Percentiles rank a stretch among this genome's conserved stretches.
phyloP scores from a whole-genome alignment of 257 asterid species.

The Nicotiana paniculata region DNA sequence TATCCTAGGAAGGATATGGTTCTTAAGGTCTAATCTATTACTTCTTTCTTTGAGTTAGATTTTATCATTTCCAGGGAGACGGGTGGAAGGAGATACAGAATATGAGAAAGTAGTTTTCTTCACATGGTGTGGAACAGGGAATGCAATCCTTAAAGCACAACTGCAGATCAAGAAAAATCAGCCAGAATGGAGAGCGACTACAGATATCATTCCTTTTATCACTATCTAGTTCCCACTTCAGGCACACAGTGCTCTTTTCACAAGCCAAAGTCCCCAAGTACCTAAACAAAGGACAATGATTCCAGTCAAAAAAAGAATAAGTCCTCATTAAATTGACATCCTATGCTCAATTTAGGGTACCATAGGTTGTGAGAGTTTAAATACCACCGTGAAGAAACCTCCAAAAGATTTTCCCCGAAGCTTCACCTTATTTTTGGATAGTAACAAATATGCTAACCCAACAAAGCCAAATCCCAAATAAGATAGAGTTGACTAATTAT shows the following conservation, averaged over 20 bases:
- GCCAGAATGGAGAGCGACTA: no score
- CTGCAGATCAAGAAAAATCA: no score
- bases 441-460: background rate
- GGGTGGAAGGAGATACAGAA: background rate
- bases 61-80: background rate
- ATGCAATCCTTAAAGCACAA: background rate
- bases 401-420: background rate
- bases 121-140: background rate
- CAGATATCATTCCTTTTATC: no score
- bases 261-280: no score
- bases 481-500: background rate
- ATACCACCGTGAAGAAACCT: background rate
- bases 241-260: no score
- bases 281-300: no score
- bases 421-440: background rate
- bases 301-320: no score
- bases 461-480: background rate
- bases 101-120: background rate
- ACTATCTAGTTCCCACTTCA: no score
- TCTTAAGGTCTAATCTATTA: background rate
- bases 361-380: background rate
- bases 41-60: background rate
- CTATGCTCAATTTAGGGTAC: background rate
- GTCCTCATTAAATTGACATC: background rate
- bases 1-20: background rate